Percentiles rank a stretch among this genome's conserved stretches.
Evolutionary conservation across 371 early-diverging fungal genomes (phyloP).

Genomic region (Haplosporangium sp.): DNA sequence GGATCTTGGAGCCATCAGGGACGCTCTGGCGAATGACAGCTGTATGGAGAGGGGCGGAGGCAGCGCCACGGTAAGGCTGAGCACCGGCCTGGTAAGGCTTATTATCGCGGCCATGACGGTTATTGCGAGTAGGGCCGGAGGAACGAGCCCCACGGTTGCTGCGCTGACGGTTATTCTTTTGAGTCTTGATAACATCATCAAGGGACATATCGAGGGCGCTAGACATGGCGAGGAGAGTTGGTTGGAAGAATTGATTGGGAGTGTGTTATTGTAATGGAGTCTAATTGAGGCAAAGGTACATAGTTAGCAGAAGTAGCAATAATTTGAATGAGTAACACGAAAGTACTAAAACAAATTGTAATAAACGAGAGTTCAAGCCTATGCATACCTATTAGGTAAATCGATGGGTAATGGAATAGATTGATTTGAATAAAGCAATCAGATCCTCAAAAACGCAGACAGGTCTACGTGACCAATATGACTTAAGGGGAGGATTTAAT

Average conservation of each 20-base stretch:
- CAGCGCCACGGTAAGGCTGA: slow-evolving; percentile 57
- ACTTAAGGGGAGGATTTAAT: background rate
- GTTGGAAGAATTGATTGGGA: background rate
- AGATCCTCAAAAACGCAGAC: background rate
- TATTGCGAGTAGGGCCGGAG: slow-evolving; percentile 61
- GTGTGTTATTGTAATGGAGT: too few species aligned
- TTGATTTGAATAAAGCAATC: background rate
- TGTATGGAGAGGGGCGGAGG: slow-evolving; percentile 49
- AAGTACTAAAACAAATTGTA: too few species aligned
- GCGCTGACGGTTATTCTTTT: slow-evolving; percentile 44
- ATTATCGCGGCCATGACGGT: slow-evolving; percentile 59
- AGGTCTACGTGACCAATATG: background rate
- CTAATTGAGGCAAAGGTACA: too few species aligned
- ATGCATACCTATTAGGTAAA: too few species aligned
- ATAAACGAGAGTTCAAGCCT: too few species aligned
- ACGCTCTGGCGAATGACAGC: slow-evolving; percentile 50
- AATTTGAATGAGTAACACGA: too few species aligned
- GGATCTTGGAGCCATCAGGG: slow-evolving; percentile 69
- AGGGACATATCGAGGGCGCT: slow-evolving; percentile 75
- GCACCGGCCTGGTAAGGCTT: slow-evolving; percentile 57
- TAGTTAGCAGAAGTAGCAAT: too few species aligned
- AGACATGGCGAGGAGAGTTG: slow-evolving; percentile 54
- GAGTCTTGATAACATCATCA: slow-evolving; percentile 75
- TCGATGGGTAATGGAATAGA: background rate
- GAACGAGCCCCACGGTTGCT: slow-evolving; percentile 48